Evolutionary conservation across 148 eudicot species (phyloP).

Genomic region (Amaranthus hypochondriacus): DNA sequence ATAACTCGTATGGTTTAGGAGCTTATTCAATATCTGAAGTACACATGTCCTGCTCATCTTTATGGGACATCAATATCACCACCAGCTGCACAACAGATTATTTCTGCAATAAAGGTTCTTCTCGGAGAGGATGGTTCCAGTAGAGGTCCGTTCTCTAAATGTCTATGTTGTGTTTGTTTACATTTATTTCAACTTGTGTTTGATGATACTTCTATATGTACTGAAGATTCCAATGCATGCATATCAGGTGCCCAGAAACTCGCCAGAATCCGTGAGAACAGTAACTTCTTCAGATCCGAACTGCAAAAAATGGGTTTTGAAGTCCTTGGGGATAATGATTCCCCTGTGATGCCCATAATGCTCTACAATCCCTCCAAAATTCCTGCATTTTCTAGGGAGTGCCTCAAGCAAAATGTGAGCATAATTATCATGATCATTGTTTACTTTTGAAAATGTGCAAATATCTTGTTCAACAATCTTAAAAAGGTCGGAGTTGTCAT

Average conservation of each 20-base stretch:
- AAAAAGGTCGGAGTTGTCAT: not conserved
- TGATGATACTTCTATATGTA: constrained; percentile 1
- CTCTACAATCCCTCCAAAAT: constrained; percentile 82
- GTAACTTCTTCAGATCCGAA: constrained; percentile 90
- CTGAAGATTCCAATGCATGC: not conserved
- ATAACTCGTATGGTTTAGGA: constrained; percentile 40
- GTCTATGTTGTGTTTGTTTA: not conserved
- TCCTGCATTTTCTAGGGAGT: constrained; percentile 94
- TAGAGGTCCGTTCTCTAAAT: constrained; percentile 50
- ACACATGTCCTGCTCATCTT: constrained; percentile 80
- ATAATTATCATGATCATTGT: not conserved
- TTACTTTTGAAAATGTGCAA: not conserved
- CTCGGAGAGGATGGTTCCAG: constrained; percentile 95
- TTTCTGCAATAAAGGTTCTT: constrained; percentile 70
- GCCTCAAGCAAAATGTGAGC: constrained; percentile 78
- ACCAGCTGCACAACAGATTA: constrained; percentile 89
- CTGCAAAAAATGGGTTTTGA: constrained; percentile 86
- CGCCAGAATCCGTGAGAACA: constrained; percentile 60
- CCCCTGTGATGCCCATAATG: constrained; percentile 91
- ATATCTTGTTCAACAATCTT: not conserved
- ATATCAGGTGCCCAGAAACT: constrained; percentile 81
- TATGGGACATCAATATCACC: constrained; percentile 94
- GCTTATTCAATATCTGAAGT: constrained; percentile 67
- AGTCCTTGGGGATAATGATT: constrained; percentile 81
- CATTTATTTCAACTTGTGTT: not conserved